Conservation (phyloP, 2,329 filamentous ascomycete genomes). For the Exophiala mesophila region DNA sequence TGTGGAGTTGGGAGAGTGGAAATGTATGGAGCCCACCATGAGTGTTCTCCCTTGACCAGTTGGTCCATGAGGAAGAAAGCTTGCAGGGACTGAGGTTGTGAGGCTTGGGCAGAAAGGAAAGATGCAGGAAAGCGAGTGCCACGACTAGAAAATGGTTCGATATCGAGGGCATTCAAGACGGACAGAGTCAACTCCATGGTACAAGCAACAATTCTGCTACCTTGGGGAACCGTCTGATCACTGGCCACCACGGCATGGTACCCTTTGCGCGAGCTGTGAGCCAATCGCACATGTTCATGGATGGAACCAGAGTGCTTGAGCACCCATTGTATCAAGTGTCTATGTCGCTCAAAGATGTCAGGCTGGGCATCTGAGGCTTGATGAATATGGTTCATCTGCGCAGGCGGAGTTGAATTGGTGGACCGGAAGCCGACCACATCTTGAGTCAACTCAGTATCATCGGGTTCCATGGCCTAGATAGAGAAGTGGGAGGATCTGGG, state of each 20-base stretch:
- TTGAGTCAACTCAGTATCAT: slow-evolving; percentile 7
- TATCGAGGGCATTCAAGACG: slow-evolving; percentile 26
- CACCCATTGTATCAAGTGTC: slow-evolving; percentile 24
- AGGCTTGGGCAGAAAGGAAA: slow-evolving; percentile 18
- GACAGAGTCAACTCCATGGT: slow-evolving; percentile 24
- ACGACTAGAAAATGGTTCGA: slow-evolving; percentile 23
- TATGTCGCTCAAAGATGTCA: slow-evolving; percentile 20
- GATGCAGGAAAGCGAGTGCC: slow-evolving; percentile 24
- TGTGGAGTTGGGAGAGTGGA: slow-evolving; percentile 59
- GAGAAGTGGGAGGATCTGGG: too few species aligned
- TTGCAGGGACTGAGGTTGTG: slow-evolving; percentile 20
- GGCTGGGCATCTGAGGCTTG: background rate
- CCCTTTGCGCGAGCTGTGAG: slow-evolving; percentile 23
- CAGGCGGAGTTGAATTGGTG: slow-evolving; percentile 11
- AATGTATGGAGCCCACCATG: slow-evolving; percentile 67
- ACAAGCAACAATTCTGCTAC: slow-evolving; percentile 24
- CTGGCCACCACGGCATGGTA: slow-evolving; percentile 24
- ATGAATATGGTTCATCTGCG: slow-evolving; percentile 16
- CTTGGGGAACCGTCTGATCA: slow-evolving; percentile 10
- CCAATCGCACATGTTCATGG: slow-evolving; percentile 19
- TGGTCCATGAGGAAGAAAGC: slow-evolving; percentile 64
- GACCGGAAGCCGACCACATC: slow-evolving; percentile 2
- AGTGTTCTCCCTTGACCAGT: slow-evolving; percentile 53
- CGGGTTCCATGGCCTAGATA: slow-evolving; percentile 12
- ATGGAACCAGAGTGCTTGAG: slow-evolving; percentile 22